Percentiles rank a stretch among this genome's conserved stretches.
Evolutionary conservation across 1,139 yeast species (phyloP).

Genomic region (Pichia sp.): DNA sequence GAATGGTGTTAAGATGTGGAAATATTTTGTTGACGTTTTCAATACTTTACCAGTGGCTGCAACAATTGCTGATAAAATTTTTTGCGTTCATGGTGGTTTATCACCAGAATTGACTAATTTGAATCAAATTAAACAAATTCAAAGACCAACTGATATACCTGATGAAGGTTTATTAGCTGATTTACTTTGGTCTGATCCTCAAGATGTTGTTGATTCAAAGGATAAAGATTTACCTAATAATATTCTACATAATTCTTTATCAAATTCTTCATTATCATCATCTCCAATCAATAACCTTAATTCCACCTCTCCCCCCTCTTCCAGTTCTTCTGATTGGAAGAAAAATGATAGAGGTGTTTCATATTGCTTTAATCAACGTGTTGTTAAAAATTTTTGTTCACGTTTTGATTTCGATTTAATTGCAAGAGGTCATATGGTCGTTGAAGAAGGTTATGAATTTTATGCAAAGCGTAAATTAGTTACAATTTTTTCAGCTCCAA

Average conservation of each 20-base stretch:
- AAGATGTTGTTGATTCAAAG: slow-evolving; percentile 5
- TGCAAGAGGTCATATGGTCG: slow-evolving; percentile 89
- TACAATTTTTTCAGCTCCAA: slow-evolving; percentile 82
- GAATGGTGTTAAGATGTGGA: slow-evolving; percentile 59
- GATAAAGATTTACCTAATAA: no score
- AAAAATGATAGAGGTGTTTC: slow-evolving; percentile 85
- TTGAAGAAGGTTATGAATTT: slow-evolving; percentile 87
- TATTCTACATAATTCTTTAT: background rate
- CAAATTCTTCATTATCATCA: background rate
- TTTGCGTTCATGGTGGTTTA: slow-evolving; percentile 86
- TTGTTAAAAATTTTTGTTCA: slow-evolving; percentile 63
- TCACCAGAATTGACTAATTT: slow-evolving; percentile 66
- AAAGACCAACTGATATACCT: slow-evolving; percentile 83
- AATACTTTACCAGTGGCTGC: slow-evolving; percentile 85
- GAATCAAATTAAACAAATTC: slow-evolving; percentile 60
- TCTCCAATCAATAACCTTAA: background rate
- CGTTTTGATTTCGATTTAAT: slow-evolving; percentile 70
- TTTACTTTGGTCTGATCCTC: slow-evolving; percentile 82
- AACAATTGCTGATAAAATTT: slow-evolving; percentile 73
- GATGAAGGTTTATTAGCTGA: slow-evolving; percentile 78
- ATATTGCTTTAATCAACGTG: slow-evolving; percentile 67
- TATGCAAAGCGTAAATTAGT: slow-evolving; percentile 71
- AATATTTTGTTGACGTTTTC: slow-evolving; percentile 70
- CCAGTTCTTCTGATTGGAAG: slow-evolving; percentile 47
- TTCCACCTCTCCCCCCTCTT: background rate